These are phyloP conservation scores for Neonectria ditissima DNA, from an alignment of 2,329 filamentous ascomycete genomes.

Conservation along the genomic window DNA sequence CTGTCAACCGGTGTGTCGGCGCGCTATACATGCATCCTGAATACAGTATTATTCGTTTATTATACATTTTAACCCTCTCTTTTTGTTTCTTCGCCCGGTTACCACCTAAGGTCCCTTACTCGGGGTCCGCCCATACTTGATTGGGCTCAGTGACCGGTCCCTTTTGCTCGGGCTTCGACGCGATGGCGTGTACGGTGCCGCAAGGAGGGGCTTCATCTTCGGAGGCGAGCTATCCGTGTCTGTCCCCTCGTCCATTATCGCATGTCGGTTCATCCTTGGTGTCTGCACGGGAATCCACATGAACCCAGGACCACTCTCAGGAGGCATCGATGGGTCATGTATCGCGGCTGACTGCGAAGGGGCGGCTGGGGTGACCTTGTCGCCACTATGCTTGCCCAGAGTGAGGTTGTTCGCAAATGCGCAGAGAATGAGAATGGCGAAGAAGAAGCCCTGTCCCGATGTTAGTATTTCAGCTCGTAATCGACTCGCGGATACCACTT, in stretches of 20 bases:
- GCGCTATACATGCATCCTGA: slow-evolving; percentile 30
- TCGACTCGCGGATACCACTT: slow-evolving; percentile 41
- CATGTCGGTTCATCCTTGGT: slow-evolving; percentile 57
- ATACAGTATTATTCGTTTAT: slow-evolving; percentile 31
- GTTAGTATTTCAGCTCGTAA: slow-evolving; percentile 23
- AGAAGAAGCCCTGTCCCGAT: slow-evolving; percentile 61
- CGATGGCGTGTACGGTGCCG: slow-evolving; percentile 60
- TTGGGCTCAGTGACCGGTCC: slow-evolving; percentile 61
- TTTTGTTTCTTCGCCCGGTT: neutral
- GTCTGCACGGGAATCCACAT: slow-evolving; percentile 65
- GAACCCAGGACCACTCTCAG: slow-evolving; percentile 55
- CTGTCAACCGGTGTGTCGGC: slow-evolving; percentile 22
- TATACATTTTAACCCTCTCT: slow-evolving; percentile 36
- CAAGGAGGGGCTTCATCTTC: slow-evolving; percentile 55
- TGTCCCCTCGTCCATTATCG: slow-evolving; percentile 58
- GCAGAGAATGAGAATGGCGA: slow-evolving; percentile 60
- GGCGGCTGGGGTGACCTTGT: slow-evolving; percentile 42
- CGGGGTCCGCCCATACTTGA: slow-evolving; percentile 57
- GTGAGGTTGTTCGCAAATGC: slow-evolving; percentile 65
- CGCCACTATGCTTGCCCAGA: slow-evolving; percentile 52
- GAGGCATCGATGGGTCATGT: slow-evolving; percentile 43
- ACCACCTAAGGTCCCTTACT: slow-evolving; percentile 47
- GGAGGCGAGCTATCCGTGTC: slow-evolving; percentile 65
- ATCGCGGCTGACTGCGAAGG: slow-evolving; percentile 38
- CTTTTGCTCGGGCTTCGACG: slow-evolving; percentile 63